Evolutionary conservation across 2,329 filamentous ascomycete genomes (phyloP), one percentile per base, ranked within the genome.

Genomic region (Alternaria novae-zelandiae): DNA sequence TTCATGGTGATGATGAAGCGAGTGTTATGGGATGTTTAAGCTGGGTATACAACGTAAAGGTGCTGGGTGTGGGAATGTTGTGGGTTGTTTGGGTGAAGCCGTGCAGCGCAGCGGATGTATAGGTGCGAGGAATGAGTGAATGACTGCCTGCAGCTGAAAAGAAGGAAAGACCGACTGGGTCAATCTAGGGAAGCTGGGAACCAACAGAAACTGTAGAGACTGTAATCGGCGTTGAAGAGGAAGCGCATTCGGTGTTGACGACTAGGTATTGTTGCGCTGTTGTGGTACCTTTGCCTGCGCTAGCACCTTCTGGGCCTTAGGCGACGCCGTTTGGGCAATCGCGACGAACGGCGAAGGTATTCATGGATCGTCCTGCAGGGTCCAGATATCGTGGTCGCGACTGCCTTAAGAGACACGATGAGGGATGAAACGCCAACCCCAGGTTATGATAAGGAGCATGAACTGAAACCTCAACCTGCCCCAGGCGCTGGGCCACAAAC

Each of bases 1-100:
- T 83, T 85, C 85, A 87, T 87, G 66, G 51, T 69, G 66, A 70
- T 23, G 46, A 68, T 72, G 69, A 71, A 76, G 71, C 68, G 69
- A 75, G 53, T 70, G 73, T 70, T 72, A 72, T 71, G 69, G 70
- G 73, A 75, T 78, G 74, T 56, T 69, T 47, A 21, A 56, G 54
- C 55, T 65, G 63, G 57, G 61, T 62, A 70, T 68, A 60, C 56
- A 69, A 65, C 55, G 65, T 65, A 63, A 66, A 66, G n/a, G 66
- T 69, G 59, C 56, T 65, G 62, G 46, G 55, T 63, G 61, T 46
- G 50, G 44, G 41, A 30, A 53, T 66, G 61, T 50, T 50, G 41
- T 59, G 15, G 61, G 45, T 53, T 49, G 58, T 46, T 57, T 49
- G 30, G 9, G 13, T 58, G 55, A 32, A 26, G 41, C 26, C 13